These are phyloP conservation scores for Tuber melanosporum DNA, from an alignment of 495 filamentous ascomycete species.

Conservation along the genomic window DNA sequence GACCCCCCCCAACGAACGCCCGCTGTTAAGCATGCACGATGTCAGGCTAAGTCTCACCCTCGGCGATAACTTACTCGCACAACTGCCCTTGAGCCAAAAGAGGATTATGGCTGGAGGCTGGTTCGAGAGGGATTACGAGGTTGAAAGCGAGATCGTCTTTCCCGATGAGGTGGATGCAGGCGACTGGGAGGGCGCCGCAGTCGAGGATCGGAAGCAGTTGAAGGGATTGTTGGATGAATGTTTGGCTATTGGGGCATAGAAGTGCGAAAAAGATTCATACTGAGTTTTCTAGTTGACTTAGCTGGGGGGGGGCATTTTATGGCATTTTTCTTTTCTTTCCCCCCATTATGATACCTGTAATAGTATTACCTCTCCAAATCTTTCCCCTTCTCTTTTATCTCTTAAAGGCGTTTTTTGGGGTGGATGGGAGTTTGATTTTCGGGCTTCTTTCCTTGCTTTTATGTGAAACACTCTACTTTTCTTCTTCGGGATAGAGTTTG, in stretches of 20 bases:
- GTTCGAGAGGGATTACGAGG: constrained; percentile 56
- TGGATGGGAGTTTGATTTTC: constrained; percentile 3
- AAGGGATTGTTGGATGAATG: constrained; percentile 60
- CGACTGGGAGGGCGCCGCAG: constrained; percentile 66
- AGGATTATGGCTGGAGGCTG: constrained; percentile 65
- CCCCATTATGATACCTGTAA: not conserved
- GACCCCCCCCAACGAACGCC: constrained; percentile 53
- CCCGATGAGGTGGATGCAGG: constrained; percentile 59
- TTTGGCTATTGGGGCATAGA: constrained; percentile 30
- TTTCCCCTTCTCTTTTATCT: not conserved
- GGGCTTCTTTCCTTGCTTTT: not conserved
- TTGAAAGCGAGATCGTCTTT: constrained; percentile 43
- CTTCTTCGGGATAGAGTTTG: constrained; percentile 9
- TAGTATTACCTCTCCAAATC: not conserved
- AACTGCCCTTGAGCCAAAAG: constrained; percentile 67
- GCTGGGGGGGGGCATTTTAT: not conserved
- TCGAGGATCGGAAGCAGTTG: constrained; percentile 57
- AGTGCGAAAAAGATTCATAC: not conserved
- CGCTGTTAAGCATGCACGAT: constrained; percentile 69
- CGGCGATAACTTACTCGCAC: constrained; percentile 63
- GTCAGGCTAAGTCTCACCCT: constrained; percentile 67
- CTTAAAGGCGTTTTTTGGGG: constrained; percentile 3
- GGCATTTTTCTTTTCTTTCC: not conserved
- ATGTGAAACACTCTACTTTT: not conserved
- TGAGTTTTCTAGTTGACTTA: not conserved